Evolutionary conservation across 1,284 basidiomycete genomes (phyloP).

Genomic region (Papiliotrema fonsecae): DNA sequence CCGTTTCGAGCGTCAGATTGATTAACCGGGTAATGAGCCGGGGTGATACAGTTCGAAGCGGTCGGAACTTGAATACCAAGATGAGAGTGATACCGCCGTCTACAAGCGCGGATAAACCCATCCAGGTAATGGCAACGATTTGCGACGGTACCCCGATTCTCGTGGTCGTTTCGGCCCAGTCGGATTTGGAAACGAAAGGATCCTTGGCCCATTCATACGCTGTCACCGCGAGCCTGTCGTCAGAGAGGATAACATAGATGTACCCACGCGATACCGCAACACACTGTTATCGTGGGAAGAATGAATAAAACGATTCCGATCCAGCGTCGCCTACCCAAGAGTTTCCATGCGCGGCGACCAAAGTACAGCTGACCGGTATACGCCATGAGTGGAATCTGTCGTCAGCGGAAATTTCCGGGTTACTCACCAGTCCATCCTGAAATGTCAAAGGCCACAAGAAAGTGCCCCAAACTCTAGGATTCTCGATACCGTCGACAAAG

Average conservation of each 20-base stretch:
- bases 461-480: constrained; percentile 27
- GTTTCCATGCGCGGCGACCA: constrained; percentile 25
- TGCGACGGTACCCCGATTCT: constrained; percentile 29
- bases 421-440: constrained; percentile 38
- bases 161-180: constrained; percentile 4
- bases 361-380: constrained; percentile 35
- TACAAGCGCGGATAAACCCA: constrained; percentile 34
- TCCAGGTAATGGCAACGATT: constrained; percentile 37
- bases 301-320: constrained; percentile 16
- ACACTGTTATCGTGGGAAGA: constrained; percentile 21
- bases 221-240: constrained; percentile 29
- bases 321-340: constrained; percentile 25
- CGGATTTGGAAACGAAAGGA: constrained; percentile 17
- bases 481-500: constrained; percentile 21
- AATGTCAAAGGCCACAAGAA: constrained; percentile 35
- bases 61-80: constrained; percentile 18
- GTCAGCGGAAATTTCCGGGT: background rate
- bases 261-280: constrained; percentile 30
- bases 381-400: constrained; percentile 29
- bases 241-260: background rate
- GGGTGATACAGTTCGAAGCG: constrained; percentile 6
- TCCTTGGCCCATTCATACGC: constrained; percentile 29
- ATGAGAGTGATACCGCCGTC: constrained; percentile 29
- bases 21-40: constrained; percentile 20
- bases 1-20: constrained; percentile 33